phyloP scores from a whole-genome alignment of 2,329 filamentous ascomycete species.

The Colletotrichum siamense region DNA sequence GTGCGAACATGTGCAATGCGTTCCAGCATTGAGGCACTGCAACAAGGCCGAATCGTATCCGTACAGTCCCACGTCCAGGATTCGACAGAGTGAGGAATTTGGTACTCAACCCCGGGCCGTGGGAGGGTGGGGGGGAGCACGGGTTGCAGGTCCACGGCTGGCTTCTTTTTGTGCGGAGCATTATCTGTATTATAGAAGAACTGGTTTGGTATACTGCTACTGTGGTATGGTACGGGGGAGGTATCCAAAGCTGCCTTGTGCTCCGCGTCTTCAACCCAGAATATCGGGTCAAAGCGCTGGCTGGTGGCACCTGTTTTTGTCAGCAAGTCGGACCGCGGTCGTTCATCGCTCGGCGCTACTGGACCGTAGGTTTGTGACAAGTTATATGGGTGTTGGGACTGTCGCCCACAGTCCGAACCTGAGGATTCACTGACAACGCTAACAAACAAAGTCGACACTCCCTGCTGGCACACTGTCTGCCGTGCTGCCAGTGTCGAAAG shows the following conservation, averaged over 20 bases:
- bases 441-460: neutral
- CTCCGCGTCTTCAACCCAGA: neutral
- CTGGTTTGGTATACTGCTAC: neutral
- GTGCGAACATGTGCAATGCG: neutral
- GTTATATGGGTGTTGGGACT: neutral
- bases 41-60: neutral
- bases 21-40: neutral
- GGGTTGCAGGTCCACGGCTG: neutral
- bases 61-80: neutral
- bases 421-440: neutral
- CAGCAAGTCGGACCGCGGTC: neutral
- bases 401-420: neutral
- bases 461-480: neutral
- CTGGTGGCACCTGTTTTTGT: neutral
- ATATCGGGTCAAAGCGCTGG: conserved; percentile 5
- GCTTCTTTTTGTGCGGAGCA: neutral
- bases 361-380: too few species aligned
- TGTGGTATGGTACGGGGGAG: neutral
- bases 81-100: neutral
- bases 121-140: neutral
- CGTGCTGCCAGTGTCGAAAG: neutral
- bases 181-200: neutral
- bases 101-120: neutral
- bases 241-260: conserved; percentile 1
- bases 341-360: neutral